phyloP scores from a whole-genome alignment of 805 yeast species.

The Monosporozyma servazzii region DNA sequence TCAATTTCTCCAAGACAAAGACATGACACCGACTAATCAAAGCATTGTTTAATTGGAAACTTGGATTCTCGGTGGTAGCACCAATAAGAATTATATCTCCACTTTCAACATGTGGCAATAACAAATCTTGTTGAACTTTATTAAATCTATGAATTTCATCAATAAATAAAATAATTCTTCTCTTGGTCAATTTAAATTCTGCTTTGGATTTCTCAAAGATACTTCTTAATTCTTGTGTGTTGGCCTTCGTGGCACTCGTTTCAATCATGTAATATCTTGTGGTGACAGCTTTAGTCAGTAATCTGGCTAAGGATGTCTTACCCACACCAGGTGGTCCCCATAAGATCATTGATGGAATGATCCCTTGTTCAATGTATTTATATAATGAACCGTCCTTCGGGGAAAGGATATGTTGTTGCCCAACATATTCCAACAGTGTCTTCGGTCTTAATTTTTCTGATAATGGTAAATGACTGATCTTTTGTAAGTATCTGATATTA shows the following conservation, averaged over 20 bases:
- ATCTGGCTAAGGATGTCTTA: slow-evolving; percentile 77
- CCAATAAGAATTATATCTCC: slow-evolving; percentile 81
- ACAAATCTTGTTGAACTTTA: slow-evolving; percentile 78
- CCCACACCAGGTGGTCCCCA: slow-evolving; percentile 97
- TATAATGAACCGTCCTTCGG: slow-evolving; percentile 49
- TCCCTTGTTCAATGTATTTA: slow-evolving; percentile 51
- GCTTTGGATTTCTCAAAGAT: slow-evolving; percentile 39
- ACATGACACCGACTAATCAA: slow-evolving; percentile 76
- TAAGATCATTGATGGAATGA: slow-evolving; percentile 74
- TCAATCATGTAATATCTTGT: slow-evolving; percentile 50
- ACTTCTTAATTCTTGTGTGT: slow-evolving; percentile 48
- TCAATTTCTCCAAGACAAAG: slow-evolving; percentile 53
- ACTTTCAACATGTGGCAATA: slow-evolving; percentile 73
- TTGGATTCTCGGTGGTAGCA: slow-evolving; percentile 96
- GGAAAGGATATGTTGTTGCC: slow-evolving; percentile 74
- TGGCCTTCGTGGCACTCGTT: slow-evolving; percentile 71
- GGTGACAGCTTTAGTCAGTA: slow-evolving; percentile 28
- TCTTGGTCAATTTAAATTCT: slow-evolving; percentile 34
- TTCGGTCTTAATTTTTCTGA: slow-evolving; percentile 82
- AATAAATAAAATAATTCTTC: slow-evolving; percentile 65
- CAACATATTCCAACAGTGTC: slow-evolving; percentile 60
- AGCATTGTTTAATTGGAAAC: slow-evolving; percentile 72
- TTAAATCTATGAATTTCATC: slow-evolving; percentile 91
- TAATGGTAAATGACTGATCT: slow-evolving; percentile 37
- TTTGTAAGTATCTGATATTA: slow-evolving; percentile 21